Base-by-base conservation (phyloP, 441 rosid species). In the Hura crepitans region DNA sequence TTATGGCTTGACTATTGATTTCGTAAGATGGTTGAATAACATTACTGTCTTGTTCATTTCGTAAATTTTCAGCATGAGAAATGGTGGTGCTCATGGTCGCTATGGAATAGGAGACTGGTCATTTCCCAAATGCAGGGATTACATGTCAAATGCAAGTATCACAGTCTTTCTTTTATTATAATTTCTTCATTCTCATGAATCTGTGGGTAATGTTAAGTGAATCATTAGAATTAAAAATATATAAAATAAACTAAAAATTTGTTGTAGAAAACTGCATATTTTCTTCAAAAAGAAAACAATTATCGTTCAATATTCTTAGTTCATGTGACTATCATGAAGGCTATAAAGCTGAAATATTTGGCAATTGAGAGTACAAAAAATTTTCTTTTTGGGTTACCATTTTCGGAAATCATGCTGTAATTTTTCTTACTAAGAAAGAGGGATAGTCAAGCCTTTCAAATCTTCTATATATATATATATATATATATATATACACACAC, bases 61-160 rank as follows among this genome's bases (percentile, higher is more conserved):
- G 27, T 37, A 51, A 73, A 77, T 46, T 82, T 83, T 81, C 87
- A 95, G 99, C 80, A 75, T 59, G 65, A 89, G 88, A 83, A 86
- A 84, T 80, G 96, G 92, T 30, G 98, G 98, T 54, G 98, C 97
- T 45, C 99, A 95, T 71, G 85, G 89, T 75, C 87, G 96, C 51
- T 95, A 95, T 75, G 96, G 97, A 69, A 61, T 75, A 25, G 96
- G 91, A 78, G 87, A 92, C 88, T 91, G 98, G 99, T 63, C 93
- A 69, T 87, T 83, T 81, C 69, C 69, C 37, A 95, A 82, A 85
- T 92, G 97, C 83, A 87, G 97, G 77, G 93, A 84, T 73, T 87
- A 83, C 77, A 87, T 95, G 90, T 70, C 69, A 70, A 95, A 74
- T 84, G 99, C 76, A 84, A 85, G 99, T 79, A 64, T 68, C 63